Percentiles rank a stretch among this genome's conserved stretches.
Conservation (phyloP, 2,329 filamentous ascomycete species). For the Pleomassaria siparia region DNA sequence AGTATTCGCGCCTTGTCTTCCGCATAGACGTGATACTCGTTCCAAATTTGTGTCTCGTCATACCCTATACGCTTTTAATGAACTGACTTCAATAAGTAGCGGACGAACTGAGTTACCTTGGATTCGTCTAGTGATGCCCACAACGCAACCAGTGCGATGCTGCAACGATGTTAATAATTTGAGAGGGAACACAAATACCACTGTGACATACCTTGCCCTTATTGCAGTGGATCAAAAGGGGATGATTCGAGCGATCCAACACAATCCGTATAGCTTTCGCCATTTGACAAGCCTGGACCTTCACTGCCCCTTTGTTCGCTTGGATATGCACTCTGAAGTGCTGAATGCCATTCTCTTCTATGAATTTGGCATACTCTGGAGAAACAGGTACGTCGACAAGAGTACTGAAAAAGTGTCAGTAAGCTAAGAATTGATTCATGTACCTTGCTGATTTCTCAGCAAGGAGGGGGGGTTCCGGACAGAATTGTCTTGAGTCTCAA, state of each 20-base stretch:
- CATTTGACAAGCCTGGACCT: slow-evolving; percentile 55
- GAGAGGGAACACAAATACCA: background rate
- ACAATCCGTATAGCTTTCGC: slow-evolving; percentile 70
- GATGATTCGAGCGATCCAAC: slow-evolving; percentile 72
- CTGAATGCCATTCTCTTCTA: slow-evolving; percentile 66
- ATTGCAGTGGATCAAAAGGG: slow-evolving; percentile 87
- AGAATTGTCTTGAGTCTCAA: slow-evolving; percentile 78
- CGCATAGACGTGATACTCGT: slow-evolving; percentile 71
- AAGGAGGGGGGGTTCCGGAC: slow-evolving; percentile 51
- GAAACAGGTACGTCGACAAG: slow-evolving; percentile 54
- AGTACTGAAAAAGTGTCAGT: slow-evolving; percentile 44
- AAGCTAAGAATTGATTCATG: slow-evolving; percentile 26
- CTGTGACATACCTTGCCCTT: slow-evolving; percentile 67
- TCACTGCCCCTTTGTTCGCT: slow-evolving; percentile 76
- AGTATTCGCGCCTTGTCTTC: slow-evolving; percentile 52
- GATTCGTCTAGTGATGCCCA: slow-evolving; percentile 74
- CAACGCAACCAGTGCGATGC: slow-evolving; percentile 89
- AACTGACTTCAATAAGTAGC: background rate
- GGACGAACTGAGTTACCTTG: slow-evolving; percentile 43
- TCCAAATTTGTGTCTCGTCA: slow-evolving; percentile 62
- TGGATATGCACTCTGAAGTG: slow-evolving; percentile 77
- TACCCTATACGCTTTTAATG: slow-evolving; percentile 49
- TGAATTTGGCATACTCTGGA: slow-evolving; percentile 59
- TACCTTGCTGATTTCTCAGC: background rate
- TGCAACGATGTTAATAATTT: slow-evolving; percentile 32